Evolutionary conservation across 805 yeast species (phyloP).

Genomic region (Metschnikowia peoriensis): DNA sequence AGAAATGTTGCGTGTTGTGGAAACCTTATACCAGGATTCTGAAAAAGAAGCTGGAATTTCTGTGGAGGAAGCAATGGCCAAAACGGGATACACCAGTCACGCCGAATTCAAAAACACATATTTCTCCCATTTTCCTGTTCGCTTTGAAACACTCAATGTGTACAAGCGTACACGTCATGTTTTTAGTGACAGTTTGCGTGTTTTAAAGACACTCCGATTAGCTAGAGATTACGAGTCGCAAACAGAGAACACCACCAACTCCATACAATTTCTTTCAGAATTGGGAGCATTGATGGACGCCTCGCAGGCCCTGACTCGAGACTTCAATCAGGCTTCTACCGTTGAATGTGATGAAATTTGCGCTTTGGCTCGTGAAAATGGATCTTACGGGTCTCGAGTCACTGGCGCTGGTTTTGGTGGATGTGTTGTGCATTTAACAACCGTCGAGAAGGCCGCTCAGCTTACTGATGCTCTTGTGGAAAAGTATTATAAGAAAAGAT

Average conservation of each 20-base stretch:
- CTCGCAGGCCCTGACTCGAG: conserved; percentile 54
- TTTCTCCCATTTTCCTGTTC: conserved; percentile 53
- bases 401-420: conserved; percentile 86
- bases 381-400: conserved; percentile 65
- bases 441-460: conserved; percentile 36
- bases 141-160: conserved; percentile 53
- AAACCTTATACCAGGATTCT: conserved; percentile 36
- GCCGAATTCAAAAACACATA: conserved; percentile 37
- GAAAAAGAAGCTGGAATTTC: conserved; percentile 44
- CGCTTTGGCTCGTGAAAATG: conserved; percentile 50
- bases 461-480: conserved; percentile 44
- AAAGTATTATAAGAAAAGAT: conserved; percentile 49
- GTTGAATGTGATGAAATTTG: conserved; percentile 54
- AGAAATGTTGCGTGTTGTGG: conserved; percentile 44
- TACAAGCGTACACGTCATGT: conserved; percentile 63
- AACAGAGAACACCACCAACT: conserved; percentile 5
- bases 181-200: conserved; percentile 59
- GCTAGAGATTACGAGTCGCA: conserved; percentile 23
- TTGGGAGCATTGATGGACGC: conserved; percentile 59
- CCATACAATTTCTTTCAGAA: conserved; percentile 34
- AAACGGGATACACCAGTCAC: conserved; percentile 40
- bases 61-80: conserved; percentile 45
- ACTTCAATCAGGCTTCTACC: conserved; percentile 50
- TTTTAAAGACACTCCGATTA: conserved; percentile 46
- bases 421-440: conserved; percentile 62